phyloP scores from a whole-genome alignment of 2,329 filamentous ascomycete genomes.

The Cadophora luteo-olivacea region DNA sequence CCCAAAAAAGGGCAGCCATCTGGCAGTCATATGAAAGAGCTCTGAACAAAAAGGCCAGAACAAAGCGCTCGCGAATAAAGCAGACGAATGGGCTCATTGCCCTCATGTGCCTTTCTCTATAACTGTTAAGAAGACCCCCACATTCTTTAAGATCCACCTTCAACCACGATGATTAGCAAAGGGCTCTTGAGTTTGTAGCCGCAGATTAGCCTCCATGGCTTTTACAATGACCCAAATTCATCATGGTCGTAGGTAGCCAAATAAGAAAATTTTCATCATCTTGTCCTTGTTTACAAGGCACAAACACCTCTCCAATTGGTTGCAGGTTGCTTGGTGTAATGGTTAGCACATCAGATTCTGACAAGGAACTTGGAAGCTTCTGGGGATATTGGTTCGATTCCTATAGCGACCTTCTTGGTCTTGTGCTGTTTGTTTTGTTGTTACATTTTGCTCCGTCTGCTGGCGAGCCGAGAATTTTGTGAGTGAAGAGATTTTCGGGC shows the following conservation, averaged over 20 bases:
- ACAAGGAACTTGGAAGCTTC: not conserved
- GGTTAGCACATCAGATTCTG: constrained; percentile 23
- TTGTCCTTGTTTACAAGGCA: not conserved
- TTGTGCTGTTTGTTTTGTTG: constrained; percentile 5
- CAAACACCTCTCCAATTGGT: not conserved
- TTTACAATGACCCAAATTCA: not conserved
- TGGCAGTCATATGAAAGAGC: too few relatives aligned
- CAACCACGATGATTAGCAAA: not conserved
- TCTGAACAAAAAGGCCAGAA: too few relatives aligned
- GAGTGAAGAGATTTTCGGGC: not conserved
- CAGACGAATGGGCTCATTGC: too few relatives aligned
- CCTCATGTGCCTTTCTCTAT: too few relatives aligned
- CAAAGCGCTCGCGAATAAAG: too few relatives aligned
- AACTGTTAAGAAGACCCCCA: not conserved
- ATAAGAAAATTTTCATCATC: constrained; percentile 1
- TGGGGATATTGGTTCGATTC: constrained; percentile 24
- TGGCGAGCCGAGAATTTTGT: not conserved
- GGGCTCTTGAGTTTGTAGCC: not conserved
- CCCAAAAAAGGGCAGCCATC: too few relatives aligned
- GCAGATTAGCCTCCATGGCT: too few relatives aligned
- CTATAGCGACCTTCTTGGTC: constrained; percentile 18
- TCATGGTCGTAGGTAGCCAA: not conserved
- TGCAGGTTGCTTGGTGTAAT: constrained; percentile 21
- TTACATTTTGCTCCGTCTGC: not conserved
- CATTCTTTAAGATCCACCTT: not conserved